Base-by-base conservation (phyloP, 306 rosid genomes). In the Betula pendula region DNA sequence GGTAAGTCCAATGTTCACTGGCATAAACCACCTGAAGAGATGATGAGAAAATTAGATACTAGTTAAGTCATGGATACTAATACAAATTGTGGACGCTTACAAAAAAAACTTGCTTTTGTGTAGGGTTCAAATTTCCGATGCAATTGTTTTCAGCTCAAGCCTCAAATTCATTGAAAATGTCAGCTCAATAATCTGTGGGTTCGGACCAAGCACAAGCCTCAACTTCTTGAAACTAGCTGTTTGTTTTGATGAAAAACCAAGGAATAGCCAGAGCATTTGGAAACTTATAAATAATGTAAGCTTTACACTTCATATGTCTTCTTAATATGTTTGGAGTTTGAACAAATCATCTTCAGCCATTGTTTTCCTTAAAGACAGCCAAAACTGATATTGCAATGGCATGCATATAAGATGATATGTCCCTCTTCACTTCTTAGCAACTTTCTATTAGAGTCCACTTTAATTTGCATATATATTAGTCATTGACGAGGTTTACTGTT, bases 1-100 rank as follows among this genome's bases (percentile, higher is more conserved):
- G 63, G 98, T 92, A 45, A 96, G 85, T 19, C 77, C 97, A 73
- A 88, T 85, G 19, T 96, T 92, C 16, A 91, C 75, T 0, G 97
- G 91, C 99, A 96, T 96, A 76, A 89, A 96, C 99, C 99, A 96
- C 99, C 99, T 96, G 81, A 47, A 77, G 35, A 72, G 22, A 74
- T 52, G 25, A 68, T 50, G 7, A 17, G 13, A 69, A 12, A 35
- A n/a, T n/a, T n/a, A 58, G 47, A 59, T n/a, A 35, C 50, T n/a
- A 45, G 19, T 65, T 25, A 76, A 59, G 38, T 19, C 38, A 13
- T 2, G 35, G 17, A 25, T 1, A 8, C 40, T n/a, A n/a, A n/a
- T n/a, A 20, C 55, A 49, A 24, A 59, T 59, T 25, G n/a, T 27
- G 40, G 31, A 59, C 35, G 67, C 20, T 59, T 59, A 1, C 13